Percentiles rank a stretch among this genome's conserved stretches.
Evolutionary conservation across 345 rosid species (phyloP).

Genomic region (Gossypium thurberi): DNA sequence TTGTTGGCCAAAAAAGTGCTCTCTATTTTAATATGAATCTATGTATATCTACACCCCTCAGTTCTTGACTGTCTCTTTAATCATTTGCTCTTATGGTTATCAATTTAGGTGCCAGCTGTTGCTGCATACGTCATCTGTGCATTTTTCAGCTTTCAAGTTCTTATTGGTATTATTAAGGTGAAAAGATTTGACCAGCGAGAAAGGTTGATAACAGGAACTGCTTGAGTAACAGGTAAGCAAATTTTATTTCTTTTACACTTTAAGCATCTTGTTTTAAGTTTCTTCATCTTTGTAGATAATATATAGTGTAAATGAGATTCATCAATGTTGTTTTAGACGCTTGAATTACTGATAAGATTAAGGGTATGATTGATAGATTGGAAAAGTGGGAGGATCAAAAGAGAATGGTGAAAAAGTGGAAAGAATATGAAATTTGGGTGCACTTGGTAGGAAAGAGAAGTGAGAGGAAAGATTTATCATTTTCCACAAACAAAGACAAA

Average conservation of each 20-base stretch:
- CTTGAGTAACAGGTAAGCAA: conserved; percentile 41
- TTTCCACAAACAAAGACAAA: no score
- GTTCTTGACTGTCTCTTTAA: background rate
- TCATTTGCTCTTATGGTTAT: conserved; percentile 10
- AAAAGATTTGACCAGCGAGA: conserved; percentile 78
- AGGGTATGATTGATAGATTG: no score
- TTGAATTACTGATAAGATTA: background rate
- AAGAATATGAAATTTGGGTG: no score
- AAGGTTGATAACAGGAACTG: conserved; percentile 86
- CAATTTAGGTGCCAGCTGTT: conserved; percentile 62
- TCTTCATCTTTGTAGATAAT: background rate
- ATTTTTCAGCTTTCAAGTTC: conserved; percentile 69
- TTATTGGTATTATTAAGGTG: conserved; percentile 61
- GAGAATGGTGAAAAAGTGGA: no score
- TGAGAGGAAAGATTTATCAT: no score
- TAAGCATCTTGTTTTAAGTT: background rate
- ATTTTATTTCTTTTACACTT: background rate
- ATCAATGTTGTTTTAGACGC: background rate
- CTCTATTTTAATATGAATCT: background rate
- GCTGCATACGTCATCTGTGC: conserved; percentile 54
- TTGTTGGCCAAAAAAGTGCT: conserved; percentile 11
- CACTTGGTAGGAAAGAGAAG: no score
- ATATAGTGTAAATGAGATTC: background rate
- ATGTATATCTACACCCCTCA: background rate
- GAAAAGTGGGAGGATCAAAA: no score